A percentile compares a stretch with the other conserved stretches of the same genome.
These are phyloP conservation scores for Fraxinus velutina DNA, from an alignment of 305 asterid genomes.

Conservation along the genomic window DNA sequence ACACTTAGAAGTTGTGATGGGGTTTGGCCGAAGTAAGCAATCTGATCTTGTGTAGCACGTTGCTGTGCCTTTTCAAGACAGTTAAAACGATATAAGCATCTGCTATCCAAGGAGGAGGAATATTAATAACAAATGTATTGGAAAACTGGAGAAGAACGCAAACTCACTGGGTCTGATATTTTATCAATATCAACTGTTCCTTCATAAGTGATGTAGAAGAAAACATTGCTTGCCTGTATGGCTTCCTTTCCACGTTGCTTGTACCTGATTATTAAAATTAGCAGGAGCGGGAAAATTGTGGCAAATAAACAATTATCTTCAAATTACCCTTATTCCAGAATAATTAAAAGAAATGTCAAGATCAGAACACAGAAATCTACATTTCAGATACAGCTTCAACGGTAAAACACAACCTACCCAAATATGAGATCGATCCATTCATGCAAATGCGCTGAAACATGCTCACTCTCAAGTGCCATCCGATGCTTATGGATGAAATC, in stretches of 20 bases:
- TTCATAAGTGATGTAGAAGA: conserved; percentile 94
- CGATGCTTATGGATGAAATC: conserved; percentile 95
- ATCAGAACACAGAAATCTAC: background rate
- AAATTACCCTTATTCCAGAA: background rate
- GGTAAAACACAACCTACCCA: conserved; percentile 52
- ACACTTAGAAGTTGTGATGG: conserved; percentile 92
- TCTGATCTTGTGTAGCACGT: conserved; percentile 95
- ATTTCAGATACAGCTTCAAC: conserved; percentile 18
- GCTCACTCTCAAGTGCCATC: conserved; percentile 97
- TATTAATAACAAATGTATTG: conserved; percentile 9
- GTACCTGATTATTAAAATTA: conserved; percentile 55
- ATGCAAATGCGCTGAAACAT: conserved; percentile 87
- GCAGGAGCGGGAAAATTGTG: background rate
- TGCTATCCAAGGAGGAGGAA: conserved; percentile 16
- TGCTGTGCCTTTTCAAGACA: conserved; percentile 69
- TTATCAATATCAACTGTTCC: conserved; percentile 98
- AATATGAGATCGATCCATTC: conserved; percentile 98
- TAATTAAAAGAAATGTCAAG: conserved; percentile 4
- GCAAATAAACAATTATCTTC: conserved; percentile 6
- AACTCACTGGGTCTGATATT: conserved; percentile 83
- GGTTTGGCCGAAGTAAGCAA: conserved; percentile 98
- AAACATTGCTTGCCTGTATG: conserved; percentile 82
- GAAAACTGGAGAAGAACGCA: conserved; percentile 17
- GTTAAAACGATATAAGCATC: conserved; percentile 23
- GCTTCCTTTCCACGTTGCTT: conserved; percentile 99